Percentiles rank a stretch among this genome's conserved stretches.
Conservation (phyloP, 768 basidiomycete genomes). For the Botryobasidium botryosum region DNA sequence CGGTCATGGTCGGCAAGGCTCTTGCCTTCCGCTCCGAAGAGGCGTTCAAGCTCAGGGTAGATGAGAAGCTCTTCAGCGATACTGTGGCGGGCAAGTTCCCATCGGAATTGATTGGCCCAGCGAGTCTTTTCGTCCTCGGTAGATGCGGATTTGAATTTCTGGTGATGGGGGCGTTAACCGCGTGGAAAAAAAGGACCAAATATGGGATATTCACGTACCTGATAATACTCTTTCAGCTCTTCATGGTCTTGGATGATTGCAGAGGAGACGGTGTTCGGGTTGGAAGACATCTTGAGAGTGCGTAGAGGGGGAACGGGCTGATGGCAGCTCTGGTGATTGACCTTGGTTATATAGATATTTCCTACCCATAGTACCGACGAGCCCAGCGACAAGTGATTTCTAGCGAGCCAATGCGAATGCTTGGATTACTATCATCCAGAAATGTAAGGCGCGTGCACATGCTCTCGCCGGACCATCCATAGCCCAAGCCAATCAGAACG, state of each 20-base stretch:
- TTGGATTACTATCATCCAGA: too few relatives aligned
- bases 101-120: slow-evolving; percentile 38
- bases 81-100: slow-evolving; percentile 33
- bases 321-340: too few relatives aligned
- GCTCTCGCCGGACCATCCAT: too few relatives aligned
- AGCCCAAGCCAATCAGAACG: too few relatives aligned
- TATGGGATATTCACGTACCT: background rate
- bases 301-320: too few relatives aligned
- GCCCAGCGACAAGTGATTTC: too few relatives aligned
- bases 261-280: background rate
- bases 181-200: background rate
- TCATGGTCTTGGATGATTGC: slow-evolving; percentile 9
- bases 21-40: slow-evolving; percentile 34
- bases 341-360: too few relatives aligned
- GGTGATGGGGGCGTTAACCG: background rate
- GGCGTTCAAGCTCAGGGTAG: slow-evolving; percentile 43
- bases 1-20: slow-evolving; percentile 38
- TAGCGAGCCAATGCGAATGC: too few relatives aligned
- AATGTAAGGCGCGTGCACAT: too few relatives aligned
- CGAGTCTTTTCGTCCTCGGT: slow-evolving; percentile 20
- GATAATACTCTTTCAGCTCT: slow-evolving; percentile 9
- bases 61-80: slow-evolving; percentile 47
- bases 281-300: slow-evolving; percentile 1
- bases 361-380: too few relatives aligned
- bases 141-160: slow-evolving; percentile 1